Conservation (phyloP, 176 grass and related monocot genomes). For the Bromus sterilis region DNA sequence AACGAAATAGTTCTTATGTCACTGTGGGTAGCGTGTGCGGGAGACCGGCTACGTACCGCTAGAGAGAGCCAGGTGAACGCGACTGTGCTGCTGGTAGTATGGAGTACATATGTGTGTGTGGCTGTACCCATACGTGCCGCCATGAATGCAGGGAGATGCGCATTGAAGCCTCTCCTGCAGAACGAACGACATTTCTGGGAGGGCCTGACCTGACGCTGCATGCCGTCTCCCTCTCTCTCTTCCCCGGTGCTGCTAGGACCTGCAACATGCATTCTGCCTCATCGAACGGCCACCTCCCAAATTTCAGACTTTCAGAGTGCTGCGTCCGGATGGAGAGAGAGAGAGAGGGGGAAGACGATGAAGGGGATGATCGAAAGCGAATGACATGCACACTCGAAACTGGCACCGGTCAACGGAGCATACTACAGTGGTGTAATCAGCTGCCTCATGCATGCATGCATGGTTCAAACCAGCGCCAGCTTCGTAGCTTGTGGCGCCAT, state of each 20-base stretch:
- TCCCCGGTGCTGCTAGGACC: conserved; percentile 14
- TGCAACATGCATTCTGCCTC: conserved; percentile 54
- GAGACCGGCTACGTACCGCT: background rate
- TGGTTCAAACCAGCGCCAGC: background rate
- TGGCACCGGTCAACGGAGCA: conserved; percentile 16
- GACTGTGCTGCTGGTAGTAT: background rate
- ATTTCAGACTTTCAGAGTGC: background rate
- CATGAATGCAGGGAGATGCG: conserved; percentile 31
- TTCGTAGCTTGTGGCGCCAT: background rate
- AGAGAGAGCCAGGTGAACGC: conserved; percentile 1
- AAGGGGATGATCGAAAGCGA: background rate
- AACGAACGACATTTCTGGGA: conserved; percentile 61
- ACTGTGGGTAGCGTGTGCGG: conserved; percentile 16
- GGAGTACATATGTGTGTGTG: too few relatives aligned
- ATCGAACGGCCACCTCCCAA: background rate
- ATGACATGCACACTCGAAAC: background rate
- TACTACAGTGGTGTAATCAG: background rate
- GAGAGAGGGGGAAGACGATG: background rate
- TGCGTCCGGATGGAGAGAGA: background rate
- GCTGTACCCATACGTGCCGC: background rate
- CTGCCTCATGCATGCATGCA: too few relatives aligned
- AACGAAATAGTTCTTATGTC: background rate
- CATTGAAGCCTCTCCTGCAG: conserved; percentile 41
- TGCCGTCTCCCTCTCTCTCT: background rate
- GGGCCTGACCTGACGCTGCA: conserved; percentile 5